phyloP scores from a whole-genome alignment of 805 yeast species.

The Teunomyces pallodes region DNA sequence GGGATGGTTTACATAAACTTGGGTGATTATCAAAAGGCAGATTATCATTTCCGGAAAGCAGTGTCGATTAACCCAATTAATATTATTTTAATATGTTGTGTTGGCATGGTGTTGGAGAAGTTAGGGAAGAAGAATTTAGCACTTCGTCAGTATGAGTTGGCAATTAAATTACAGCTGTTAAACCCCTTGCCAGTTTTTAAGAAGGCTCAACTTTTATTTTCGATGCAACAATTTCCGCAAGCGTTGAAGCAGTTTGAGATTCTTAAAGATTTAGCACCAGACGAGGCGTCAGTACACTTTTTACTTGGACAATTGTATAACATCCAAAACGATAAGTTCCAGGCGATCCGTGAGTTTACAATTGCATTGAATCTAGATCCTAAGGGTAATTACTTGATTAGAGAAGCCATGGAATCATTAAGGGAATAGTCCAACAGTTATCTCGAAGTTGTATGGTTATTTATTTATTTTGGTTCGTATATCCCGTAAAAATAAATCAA shows the following conservation, averaged over 20 bases:
- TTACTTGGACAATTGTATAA: conserved; percentile 84
- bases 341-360: conserved; percentile 83
- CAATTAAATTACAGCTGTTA: conserved; percentile 78
- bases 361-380: conserved; percentile 90
- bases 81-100: conserved; percentile 84
- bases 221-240: conserved; percentile 65
- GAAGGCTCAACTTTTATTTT: conserved; percentile 76
- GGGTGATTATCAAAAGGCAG: conserved; percentile 82
- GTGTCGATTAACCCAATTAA: conserved; percentile 86
- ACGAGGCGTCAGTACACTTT: conserved; percentile 92
- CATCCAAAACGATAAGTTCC: conserved; percentile 65
- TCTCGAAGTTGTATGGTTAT: not conserved
- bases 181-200: conserved; percentile 86
- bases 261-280: conserved; percentile 78
- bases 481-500: not conserved
- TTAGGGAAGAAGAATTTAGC: conserved; percentile 69
- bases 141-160: conserved; percentile 74
- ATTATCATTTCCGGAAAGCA: conserved; percentile 83
- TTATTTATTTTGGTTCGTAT: not conserved
- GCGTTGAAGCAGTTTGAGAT: conserved; percentile 75
- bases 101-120: conserved; percentile 89
- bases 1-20: conserved; percentile 90
- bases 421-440: conserved; percentile 19
- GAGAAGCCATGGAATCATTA: conserved; percentile 72
- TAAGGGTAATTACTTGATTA: conserved; percentile 80